Evolutionary conservation across 352 stramenopile species (phyloP), one percentile per base, ranked within the genome.

Genomic region (Pythium volutum): DNA sequence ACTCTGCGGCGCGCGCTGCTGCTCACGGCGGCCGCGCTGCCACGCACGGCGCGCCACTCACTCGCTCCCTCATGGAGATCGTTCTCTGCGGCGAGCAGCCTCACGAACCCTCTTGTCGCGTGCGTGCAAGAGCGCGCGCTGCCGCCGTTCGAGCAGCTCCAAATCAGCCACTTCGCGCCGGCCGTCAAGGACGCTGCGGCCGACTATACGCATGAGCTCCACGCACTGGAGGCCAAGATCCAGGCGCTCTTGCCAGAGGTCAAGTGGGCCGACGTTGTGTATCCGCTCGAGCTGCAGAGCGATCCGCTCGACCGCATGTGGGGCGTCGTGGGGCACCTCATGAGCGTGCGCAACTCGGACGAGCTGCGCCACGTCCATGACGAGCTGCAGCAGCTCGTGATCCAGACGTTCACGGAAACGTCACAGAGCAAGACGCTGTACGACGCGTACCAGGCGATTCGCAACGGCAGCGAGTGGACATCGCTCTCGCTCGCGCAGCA

Each of bases 341-440:
- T 98, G 73, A 97, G 94, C 47, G 96, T 99, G 25, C 95, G 97
- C 70, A 98, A 99, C 76, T 96, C 85, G 46, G 89, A 98, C 7
- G 93, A 96, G 53, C 74, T 99, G 22, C 83, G 97, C 36, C 66
- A 84, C n/a, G 95, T 91, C 16, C 96, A 99, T 72, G 89, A 98
- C 68, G 68, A 89, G 34, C 87, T 98, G 66, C 84, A 94, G 69
- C 93, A 97, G 59, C 84, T 97, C 36, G 91, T 99, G 27, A 95
- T 99, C 38, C 63, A 97, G 78, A 89, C 90, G 0, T 88, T 97
- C 51, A 98, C 91, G 18, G 82, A 95, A 55, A 84, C 96, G 27
- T 88, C 83, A 22, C 96, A 99, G 81, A 97, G 80, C 70, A 91
- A 95, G 66, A 70, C 81, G 33, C 69, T 99, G 5, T 99, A 96